A percentile compares a stretch with the other conserved stretches of the same genome.
phyloP scores from a whole-genome alignment of 495 filamentous ascomycete genomes.

The Filosporella fistucella region DNA sequence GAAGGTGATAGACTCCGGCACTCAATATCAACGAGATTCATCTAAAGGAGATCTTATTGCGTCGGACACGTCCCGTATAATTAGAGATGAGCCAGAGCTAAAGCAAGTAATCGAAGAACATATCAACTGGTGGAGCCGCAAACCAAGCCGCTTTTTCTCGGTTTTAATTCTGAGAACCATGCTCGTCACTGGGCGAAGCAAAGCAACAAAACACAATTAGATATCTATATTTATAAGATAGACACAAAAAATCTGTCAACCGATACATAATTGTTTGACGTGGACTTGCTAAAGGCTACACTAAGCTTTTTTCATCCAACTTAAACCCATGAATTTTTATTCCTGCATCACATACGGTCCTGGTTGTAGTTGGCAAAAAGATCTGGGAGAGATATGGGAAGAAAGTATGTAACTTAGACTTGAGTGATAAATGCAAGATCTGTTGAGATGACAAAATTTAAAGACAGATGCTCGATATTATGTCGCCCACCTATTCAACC shows the following conservation, averaged over 20 bases:
- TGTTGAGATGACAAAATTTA: neutral
- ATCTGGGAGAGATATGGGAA: neutral
- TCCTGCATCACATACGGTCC: neutral
- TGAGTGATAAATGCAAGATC: neutral
- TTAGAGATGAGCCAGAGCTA: constrained; percentile 5
- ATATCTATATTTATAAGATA: neutral
- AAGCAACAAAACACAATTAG: neutral
- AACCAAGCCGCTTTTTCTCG: constrained; percentile 12
- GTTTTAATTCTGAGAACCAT: neutral
- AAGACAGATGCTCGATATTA: neutral
- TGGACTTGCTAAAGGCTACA: neutral
- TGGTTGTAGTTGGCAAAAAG: neutral
- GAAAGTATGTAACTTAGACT: neutral
- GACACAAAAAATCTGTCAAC: neutral
- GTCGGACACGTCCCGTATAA: constrained; percentile 6
- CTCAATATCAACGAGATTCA: constrained; percentile 6
- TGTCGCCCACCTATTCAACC: neutral
- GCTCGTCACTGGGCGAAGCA: neutral
- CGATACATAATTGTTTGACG: neutral
- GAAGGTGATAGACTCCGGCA: constrained; percentile 12
- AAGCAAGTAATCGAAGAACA: constrained; percentile 7
- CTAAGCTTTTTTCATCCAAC: neutral
- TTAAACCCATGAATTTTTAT: neutral
- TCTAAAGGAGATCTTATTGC: constrained; percentile 10
- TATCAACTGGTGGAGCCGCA: constrained; percentile 8